phyloP scores from a whole-genome alignment of 495 filamentous ascomycete genomes.

The Durotheca rogersii region DNA sequence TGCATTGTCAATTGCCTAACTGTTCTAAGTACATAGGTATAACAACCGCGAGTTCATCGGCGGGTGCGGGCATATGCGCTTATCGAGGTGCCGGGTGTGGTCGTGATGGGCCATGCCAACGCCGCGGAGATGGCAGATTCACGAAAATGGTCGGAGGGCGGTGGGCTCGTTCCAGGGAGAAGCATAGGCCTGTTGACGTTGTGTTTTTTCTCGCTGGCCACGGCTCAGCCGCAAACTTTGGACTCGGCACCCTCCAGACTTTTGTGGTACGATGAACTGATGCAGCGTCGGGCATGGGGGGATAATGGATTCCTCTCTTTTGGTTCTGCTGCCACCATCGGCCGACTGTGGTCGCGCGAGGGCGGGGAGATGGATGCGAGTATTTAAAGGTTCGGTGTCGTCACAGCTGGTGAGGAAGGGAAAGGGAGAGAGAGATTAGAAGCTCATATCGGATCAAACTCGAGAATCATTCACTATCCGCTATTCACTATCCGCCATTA shows the following conservation, averaged over 20 bases:
- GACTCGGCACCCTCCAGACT: constrained; percentile 17
- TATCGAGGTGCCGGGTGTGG: constrained; percentile 4
- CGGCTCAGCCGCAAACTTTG: background rate
- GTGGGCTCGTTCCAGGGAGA: constrained; percentile 15
- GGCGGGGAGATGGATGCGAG: background rate
- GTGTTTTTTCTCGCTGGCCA: constrained; percentile 9
- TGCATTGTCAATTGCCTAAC: background rate
- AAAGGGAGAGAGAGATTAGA: too few species aligned
- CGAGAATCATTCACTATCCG: too few species aligned
- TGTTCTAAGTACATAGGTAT: too few species aligned
- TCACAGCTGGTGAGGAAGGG: background rate
- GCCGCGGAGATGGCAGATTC: constrained; percentile 30
- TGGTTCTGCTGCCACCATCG: background rate
- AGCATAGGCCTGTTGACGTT: constrained; percentile 4
- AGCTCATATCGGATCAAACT: too few species aligned
- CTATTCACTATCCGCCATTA: too few species aligned
- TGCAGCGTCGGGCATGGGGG: constrained; percentile 8
- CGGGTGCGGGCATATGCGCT: background rate
- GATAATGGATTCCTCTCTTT: background rate
- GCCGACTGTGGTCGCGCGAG: constrained; percentile 8
- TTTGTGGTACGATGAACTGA: constrained; percentile 21
- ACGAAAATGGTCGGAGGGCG: constrained; percentile 20
- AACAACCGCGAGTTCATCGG: background rate
- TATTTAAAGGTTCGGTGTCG: constrained; percentile 16
- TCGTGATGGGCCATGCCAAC: background rate